phyloP scores from a whole-genome alignment of 805 yeast species.

The Candida broadrunensis region DNA sequence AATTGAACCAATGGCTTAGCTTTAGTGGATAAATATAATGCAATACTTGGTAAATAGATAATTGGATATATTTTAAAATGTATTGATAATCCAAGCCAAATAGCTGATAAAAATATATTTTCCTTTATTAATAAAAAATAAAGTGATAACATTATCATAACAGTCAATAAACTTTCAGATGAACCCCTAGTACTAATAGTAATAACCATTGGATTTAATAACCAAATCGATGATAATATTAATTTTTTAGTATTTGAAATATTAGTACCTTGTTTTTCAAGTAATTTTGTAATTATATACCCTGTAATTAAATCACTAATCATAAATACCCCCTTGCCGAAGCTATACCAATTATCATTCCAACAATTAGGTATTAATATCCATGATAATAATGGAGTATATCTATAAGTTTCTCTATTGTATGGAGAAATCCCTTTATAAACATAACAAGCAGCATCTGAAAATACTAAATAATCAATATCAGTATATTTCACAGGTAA shows the following conservation, averaged over 20 bases:
- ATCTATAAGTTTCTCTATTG: conserved; percentile 81
- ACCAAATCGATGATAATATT: conserved; percentile 65
- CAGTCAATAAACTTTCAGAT: conserved; percentile 85
- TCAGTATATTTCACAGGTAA: conserved; percentile 88
- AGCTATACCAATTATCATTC: conserved; percentile 43
- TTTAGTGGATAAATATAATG: conserved; percentile 39
- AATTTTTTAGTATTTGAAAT: conserved; percentile 24
- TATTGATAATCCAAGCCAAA: conserved; percentile 70
- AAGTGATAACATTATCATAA: conserved; percentile 61
- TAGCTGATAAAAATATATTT: conserved; percentile 27
- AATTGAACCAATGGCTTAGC: conserved; percentile 18
- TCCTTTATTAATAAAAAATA: conserved; percentile 39
- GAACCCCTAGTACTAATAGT: conserved; percentile 93
- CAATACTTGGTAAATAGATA: conserved; percentile 74
- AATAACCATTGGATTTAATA: conserved; percentile 90
- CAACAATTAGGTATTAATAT: conserved; percentile 65
- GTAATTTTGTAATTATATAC: conserved; percentile 42
- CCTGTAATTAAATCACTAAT: conserved; percentile 83
- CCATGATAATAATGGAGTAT: conserved; percentile 91
- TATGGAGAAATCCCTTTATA: conserved; percentile 67
- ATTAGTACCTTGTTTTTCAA: conserved; percentile 18
- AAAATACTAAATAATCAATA: conserved; percentile 88
- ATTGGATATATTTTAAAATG: conserved; percentile 93
- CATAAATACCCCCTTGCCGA: conserved; percentile 80
- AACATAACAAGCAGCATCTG: conserved; percentile 84